Evolutionary conservation across 148 eudicot genomes (phyloP), one percentile per base, ranked within the genome.

Genomic region (Heliosperma pusillum): DNA sequence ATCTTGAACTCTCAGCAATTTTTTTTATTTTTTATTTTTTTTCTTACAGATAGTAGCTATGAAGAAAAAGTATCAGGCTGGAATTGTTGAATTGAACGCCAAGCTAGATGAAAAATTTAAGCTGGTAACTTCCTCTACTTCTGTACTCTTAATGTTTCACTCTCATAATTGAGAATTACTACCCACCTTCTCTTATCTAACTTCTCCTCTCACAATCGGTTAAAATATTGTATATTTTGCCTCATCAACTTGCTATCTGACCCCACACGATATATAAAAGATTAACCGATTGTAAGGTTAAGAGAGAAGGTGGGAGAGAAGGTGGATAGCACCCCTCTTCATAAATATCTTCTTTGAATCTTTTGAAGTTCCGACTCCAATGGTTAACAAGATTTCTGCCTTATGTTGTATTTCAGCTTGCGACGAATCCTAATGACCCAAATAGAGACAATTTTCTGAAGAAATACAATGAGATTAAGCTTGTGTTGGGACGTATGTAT

Each of bases 341-440:
- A n/a, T 27, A 7, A n/a, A 26, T 2, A 25, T 12, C 67, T 25
- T 60, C 11, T 8, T 36, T 66, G 7, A 5, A 55, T 30, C 73
- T 24, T 19, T 55, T 40, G 20, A 75, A 42, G 15, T 42, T 42
- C 60, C 33, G 11, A 40, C 70, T 64, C 56, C 25, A 36, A 36
- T 15, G 27, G 55, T 10, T 64, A 25, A 25, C 20, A 53, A 33
- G 11, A 19, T 42, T 27, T 57, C 30, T 45, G 8, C 10, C 45
- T 16, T 68, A 3, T 68, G 29, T 58, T 45, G 44, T 57, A 76
- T 45, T 70, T 36, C 74, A 77, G 79, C 66, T 69, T 69, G 58
- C 60, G 33, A 25, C 27, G 42, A 69, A 77, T 17, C 60, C 50
- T 59, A 53, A 70, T 44, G 47, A 42, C 19, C 26, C 58, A 77